phyloP scores from a whole-genome alignment of 2,329 filamentous ascomycete genomes.

The Fusarium xyrophilum region DNA sequence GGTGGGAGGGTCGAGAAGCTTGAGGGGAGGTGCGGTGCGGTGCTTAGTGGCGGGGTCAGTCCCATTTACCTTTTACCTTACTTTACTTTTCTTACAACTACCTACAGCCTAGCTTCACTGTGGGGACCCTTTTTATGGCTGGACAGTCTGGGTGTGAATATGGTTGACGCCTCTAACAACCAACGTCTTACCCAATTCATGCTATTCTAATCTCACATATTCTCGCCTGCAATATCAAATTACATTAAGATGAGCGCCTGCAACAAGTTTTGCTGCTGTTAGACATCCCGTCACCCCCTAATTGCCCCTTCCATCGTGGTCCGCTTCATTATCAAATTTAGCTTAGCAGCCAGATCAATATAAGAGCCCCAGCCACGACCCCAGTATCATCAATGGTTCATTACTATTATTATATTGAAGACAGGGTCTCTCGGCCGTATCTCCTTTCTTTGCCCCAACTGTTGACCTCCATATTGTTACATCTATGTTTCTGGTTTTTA shows the following conservation, averaged over 20 bases:
- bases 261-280: neutral
- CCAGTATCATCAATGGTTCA: constrained; percentile 20
- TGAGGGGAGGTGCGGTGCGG: constrained; percentile 28
- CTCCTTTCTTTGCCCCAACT: constrained; percentile 12
- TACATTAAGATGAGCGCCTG: constrained; percentile 8
- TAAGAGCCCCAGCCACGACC: constrained; percentile 25
- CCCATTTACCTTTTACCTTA: constrained; percentile 42
- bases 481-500: neutral
- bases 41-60: constrained; percentile 41
- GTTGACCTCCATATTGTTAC: neutral
- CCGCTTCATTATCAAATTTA: constrained; percentile 23
- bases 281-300: constrained; percentile 1
- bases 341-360: constrained; percentile 24
- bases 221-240: constrained; percentile 21
- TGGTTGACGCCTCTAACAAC: constrained; percentile 14
- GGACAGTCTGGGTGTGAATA: neutral
- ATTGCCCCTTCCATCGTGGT: neutral
- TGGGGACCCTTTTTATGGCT: constrained; percentile 30
- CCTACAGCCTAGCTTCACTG: constrained; percentile 17
- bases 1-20: constrained; percentile 32
- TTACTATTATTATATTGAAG: constrained; percentile 6
- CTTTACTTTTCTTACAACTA: constrained; percentile 30
- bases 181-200: constrained; percentile 30
- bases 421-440: constrained; percentile 21
- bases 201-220: constrained; percentile 18